Evolutionary conservation across 1,139 yeast species (phyloP), one percentile per base, ranked within the genome.

Genomic region (Kodamaea suecica): DNA sequence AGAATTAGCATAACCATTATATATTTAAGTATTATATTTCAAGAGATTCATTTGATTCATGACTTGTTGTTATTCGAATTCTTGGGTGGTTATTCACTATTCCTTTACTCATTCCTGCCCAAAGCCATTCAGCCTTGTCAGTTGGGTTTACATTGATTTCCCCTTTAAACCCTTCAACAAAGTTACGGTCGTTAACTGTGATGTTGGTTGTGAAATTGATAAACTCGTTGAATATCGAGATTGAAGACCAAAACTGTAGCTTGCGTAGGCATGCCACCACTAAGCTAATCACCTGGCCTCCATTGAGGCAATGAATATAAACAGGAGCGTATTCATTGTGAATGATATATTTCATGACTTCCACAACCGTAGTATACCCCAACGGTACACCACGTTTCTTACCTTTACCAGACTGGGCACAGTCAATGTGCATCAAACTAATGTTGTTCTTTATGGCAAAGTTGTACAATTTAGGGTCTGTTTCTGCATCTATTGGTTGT

Each of bases 161-260:
- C 0, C 87, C 84, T 38, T 74, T 66, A 53, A 86, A 88, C 13
- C 80, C 80, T 45, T 88, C 95, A 16, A 92, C 87, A 54, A 90
- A 92, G 36, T 67, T 70, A 41, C 95, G 68, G 52, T 90, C 97
- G 42, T 85, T 84, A 17, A 85, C 77, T 27, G 88, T 88, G 30
- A 86, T 80, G 35, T 80, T 81, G n/a, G 85, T 79, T 5, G 90
- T 76, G 55, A 77, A 88, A 42, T 80, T 78, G 31, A 84, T 71
- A 50, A 85, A 90, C 57, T 92, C 98, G 45, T 83, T 87, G 48
- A 84, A 79, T 11, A 92, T 87, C 0, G 96, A 81, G 5, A 88
- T 87, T 12, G 86, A 76, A 7, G 95, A 82, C 98, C 98, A 92
- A 49, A 84, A 80, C 27, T 87, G 85, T 23, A 85, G 63, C 50